Percentiles rank a stretch among this genome's conserved stretches.
These are phyloP conservation scores for Thalassiosira sp. DNA, from an alignment of 352 stramenopile genomes.

Conservation along the genomic window DNA sequence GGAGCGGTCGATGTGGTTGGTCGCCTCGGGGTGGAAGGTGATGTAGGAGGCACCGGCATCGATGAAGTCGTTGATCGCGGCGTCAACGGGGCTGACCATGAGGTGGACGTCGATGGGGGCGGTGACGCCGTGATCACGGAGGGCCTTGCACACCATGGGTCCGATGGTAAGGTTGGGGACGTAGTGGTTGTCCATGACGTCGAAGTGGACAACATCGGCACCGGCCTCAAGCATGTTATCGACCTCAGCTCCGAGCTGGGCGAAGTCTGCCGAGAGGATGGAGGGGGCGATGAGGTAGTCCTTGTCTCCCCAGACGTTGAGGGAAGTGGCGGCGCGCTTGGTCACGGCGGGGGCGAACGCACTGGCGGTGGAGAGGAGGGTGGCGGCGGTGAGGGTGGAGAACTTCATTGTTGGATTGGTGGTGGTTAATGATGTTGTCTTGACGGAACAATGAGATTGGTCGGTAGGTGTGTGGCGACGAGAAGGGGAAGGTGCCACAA, in stretches of 20 bases:
- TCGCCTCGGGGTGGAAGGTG: constrained; percentile 88
- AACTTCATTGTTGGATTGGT: constrained; percentile 67
- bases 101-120: constrained; percentile 88
- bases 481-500: no score
- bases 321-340: constrained; percentile 33
- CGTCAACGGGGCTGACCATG: constrained; percentile 87
- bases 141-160: constrained; percentile 87
- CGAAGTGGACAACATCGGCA: constrained; percentile 89
- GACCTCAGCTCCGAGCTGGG: constrained; percentile 85
- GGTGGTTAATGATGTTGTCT: neutral
- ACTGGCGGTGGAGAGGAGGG: constrained; percentile 48
- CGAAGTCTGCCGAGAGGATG: constrained; percentile 88
- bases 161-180: constrained; percentile 89
- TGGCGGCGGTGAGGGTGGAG: constrained; percentile 44
- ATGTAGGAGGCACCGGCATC: constrained; percentile 86
- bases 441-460: no score
- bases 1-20: constrained; percentile 86
- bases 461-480: no score
- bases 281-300: constrained; percentile 85
- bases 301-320: constrained; percentile 84
- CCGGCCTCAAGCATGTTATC: constrained; percentile 86
- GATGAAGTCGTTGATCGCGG: constrained; percentile 85
- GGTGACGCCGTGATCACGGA: constrained; percentile 87
- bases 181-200: constrained; percentile 91
- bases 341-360: constrained; percentile 51